Evolutionary conservation across 2,329 filamentous ascomycete species (phyloP), one percentile per base, ranked within the genome.

Genomic region (Aspergillus uvarum): DNA sequence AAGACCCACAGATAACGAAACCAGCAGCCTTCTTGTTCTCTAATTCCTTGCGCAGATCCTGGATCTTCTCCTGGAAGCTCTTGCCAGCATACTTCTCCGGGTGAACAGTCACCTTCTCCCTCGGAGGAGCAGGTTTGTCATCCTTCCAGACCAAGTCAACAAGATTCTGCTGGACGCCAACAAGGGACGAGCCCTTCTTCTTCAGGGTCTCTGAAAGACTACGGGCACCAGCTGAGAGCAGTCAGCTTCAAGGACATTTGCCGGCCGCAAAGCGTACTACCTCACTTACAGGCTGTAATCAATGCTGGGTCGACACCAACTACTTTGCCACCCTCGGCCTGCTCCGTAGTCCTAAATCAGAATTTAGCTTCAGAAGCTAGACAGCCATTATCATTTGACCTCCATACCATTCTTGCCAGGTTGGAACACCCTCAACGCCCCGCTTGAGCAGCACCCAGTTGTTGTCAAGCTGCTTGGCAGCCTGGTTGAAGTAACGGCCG

Each of bases 401-500:
- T 6, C 16, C 69, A 58, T 88, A 87, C 95, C 95, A 99, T 76
- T 98, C 95, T 74, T 97, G 92, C 91, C 95, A 99, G 0, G 94
- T 98, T 1, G 92, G 94, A 10, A 97, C 92, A 76, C 96, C 92
- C 72, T 95, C 91, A 51, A 96, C 82, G 5, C 95, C 95, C 71
- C 96, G 92, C 80, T 97, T 99, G 63, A 99, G 81, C 47, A 99
- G 82, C 53, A 85, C 81, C 95, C 95, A 99, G 76, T 98, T 98
- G 70, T 78, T 80, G 75, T 98, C 95, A 31, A 99, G 85, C 76
- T 99, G 92, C 70, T 93, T 91, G 63, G 87, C 82, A 26, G 95
- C 95, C 77, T 99, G 95, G 79, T 96, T 98, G 83, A 98, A 99
- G 78, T 99, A 99, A 66, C 95, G 89, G 31, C 95, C 95, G 74